Conservation (phyloP, 768 basidiomycete genomes). For the Rhodotorula paludigena region DNA sequence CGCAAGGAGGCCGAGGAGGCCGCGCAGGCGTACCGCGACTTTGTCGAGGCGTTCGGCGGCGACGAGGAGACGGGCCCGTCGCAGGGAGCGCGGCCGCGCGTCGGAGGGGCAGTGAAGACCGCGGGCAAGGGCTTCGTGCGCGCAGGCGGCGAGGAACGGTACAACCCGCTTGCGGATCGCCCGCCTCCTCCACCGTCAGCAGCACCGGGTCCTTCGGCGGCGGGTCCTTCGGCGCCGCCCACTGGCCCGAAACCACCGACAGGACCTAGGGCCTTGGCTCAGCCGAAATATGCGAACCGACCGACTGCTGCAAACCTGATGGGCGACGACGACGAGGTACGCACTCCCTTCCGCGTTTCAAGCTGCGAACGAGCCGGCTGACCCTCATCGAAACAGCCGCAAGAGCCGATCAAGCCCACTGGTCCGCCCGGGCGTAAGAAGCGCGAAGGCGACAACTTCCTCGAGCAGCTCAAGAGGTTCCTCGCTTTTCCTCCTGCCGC, state of each 20-base stretch:
- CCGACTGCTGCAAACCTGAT: slow-evolving; percentile 22
- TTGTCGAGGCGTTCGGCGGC: slow-evolving; percentile 75
- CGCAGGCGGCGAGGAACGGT: slow-evolving; percentile 54
- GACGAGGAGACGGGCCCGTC: slow-evolving; percentile 57
- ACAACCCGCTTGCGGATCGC: slow-evolving; percentile 48
- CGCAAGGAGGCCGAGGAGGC: slow-evolving; percentile 35
- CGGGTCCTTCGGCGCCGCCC: slow-evolving; percentile 35
- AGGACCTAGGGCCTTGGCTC: slow-evolving; percentile 6
- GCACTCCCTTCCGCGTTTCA: slow-evolving; percentile 15
- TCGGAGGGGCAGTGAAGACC: background rate
- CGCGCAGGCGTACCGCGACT: slow-evolving; percentile 61
- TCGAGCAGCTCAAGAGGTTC: slow-evolving; percentile 92
- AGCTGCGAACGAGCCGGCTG: background rate
- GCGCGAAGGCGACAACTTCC: slow-evolving; percentile 89
- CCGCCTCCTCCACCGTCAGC: slow-evolving; percentile 25
- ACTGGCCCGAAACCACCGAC: background rate
- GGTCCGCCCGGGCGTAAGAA: slow-evolving; percentile 62
- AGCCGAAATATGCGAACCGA: background rate
- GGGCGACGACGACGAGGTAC: slow-evolving; percentile 22
- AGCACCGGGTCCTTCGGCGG: slow-evolving; percentile 39
- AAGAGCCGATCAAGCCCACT: background rate
- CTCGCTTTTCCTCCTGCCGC: slow-evolving; percentile 32
- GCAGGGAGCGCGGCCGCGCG: slow-evolving; percentile 42
- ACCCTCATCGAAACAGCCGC: background rate
- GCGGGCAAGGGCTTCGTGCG: slow-evolving; percentile 57